Evolutionary conservation across 495 filamentous ascomycete genomes (phyloP), one percentile per base, ranked within the genome.

Genomic region (Bacidia rubella): DNA sequence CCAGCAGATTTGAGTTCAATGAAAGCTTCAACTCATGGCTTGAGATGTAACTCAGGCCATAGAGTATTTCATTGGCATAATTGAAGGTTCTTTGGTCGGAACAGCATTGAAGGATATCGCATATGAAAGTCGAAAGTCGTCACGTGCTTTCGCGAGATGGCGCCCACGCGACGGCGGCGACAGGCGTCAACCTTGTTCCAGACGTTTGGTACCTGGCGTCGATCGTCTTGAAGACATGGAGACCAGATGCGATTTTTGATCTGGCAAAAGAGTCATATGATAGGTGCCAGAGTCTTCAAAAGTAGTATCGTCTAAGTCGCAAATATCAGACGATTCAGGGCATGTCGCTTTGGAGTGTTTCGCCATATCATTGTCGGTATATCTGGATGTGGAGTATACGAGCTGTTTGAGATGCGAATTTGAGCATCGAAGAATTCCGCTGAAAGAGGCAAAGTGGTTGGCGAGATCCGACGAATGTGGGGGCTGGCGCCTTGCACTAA

Each of bases 191-290:
- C 44, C 21, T 47, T 47, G 20, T 47, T 47, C 26, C 3, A 47
- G 44, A n/a, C 44, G 44, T 22, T 24, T 47, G 20, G 4, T 47
- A 24, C 44, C 44, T 47, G 44, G 15, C 20, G 44, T 47, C 44
- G 44, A 47, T 47, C 44, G n/a, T 24, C 26, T 47, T 4, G 11
- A 35, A 15, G 15, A 35, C 7, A 35, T 35, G 7, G 15, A 35
- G 29, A 35, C 15, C 7, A 35, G 15, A 15, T 7, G 7, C 7
- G 29, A 15, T 35, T 35, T 35, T 35, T 5, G 7, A 35, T 35
- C 29, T 15, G 29, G 29, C 5, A 7, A 15, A 5, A 35, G 29
- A 7, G 29, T 15, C 15, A 7, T 15, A 15, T 7, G 15, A 35
- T 35, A 15, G 29, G 29, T 5, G 7, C 5, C 5, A 35, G 15